Base-by-base conservation (phyloP, 805 yeast genomes). In the Babjeviella inositovora region DNA sequence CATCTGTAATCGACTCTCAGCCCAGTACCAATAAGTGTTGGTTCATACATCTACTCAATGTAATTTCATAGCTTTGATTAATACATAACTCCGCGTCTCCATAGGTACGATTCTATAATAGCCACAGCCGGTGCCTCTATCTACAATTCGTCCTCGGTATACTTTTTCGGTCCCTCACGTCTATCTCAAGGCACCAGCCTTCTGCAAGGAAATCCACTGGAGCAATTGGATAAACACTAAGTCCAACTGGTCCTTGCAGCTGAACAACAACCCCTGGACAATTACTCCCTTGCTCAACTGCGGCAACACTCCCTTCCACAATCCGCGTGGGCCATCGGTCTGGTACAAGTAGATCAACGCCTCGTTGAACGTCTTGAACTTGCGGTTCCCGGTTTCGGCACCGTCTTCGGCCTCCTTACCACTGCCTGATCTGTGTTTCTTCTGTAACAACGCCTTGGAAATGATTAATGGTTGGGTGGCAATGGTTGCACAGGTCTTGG, bases 401-500 rank as follows among this genome's bases (percentile, higher is more conserved):
- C 38, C 42, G 17, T 39, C 43, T 28, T 47, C 45, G 13, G 34
- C 34, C 8, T 35, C 32, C 13, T 33, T 31, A 15, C 21, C 7
- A 7, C 9, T 21, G 4, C 27, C 32, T 10, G 23, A 36, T 15
- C 27, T 22, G 11, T 25, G 31, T 10, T 25, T 22, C 32, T 55
- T 57, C 47, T 81, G 93, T 30, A 80, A 62, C 65, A 77, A 66
- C 9, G 77, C 87, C 47, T 81, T 81, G 8, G 92, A 70, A 2
- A 80, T 77, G 38, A 81, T 81, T 45, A 81, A 53, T 3, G 93
- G 93, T 50, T 80, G 92, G 0, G 93, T 80, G 3, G 69, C 58
- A 8, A 80, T 21, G 1, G 93, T 81, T 5, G 93, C 92, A 42
- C 77, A 47, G 30, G 77, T 63, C 51, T 81, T 81, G 25, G 90